Conservation (phyloP, 2,329 filamentous ascomycete species). For the Corinectria fuckeliana region DNA sequence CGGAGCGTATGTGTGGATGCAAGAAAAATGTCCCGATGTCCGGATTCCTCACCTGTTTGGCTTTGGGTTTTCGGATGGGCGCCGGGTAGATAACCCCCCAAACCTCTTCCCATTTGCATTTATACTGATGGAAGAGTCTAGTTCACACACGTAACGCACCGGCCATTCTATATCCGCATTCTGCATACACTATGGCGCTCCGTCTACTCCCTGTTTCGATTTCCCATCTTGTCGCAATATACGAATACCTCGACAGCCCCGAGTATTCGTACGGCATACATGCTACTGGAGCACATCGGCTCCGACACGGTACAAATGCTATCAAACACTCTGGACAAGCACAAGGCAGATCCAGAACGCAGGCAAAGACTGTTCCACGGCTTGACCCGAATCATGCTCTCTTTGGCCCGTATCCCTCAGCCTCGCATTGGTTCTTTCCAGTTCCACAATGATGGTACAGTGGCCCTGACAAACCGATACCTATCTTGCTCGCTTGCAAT, state of each 20-base stretch:
- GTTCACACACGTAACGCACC: slow-evolving; percentile 21
- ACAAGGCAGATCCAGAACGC: slow-evolving; percentile 15
- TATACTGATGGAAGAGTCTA: slow-evolving; percentile 1
- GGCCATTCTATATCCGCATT: slow-evolving; percentile 10
- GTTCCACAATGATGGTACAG: slow-evolving; percentile 36
- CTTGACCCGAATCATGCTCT: slow-evolving; percentile 31
- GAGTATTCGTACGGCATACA: slow-evolving; percentile 22
- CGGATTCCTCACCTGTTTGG: too few species aligned
- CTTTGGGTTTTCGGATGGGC: slow-evolving; percentile 2
- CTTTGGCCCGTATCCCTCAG: slow-evolving; percentile 26
- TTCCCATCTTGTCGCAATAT: slow-evolving; percentile 26
- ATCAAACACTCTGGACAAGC: slow-evolving; percentile 26
- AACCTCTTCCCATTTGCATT: neutral
- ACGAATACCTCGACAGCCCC: slow-evolving; percentile 6
- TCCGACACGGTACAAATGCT: slow-evolving; percentile 31
- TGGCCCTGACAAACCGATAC: slow-evolving; percentile 39
- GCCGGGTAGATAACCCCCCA: neutral
- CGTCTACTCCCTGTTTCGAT: slow-evolving; percentile 16
- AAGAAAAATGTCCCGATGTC: too few species aligned
- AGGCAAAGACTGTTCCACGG: slow-evolving; percentile 24
- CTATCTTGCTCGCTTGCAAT: slow-evolving; percentile 25
- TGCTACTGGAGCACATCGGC: slow-evolving; percentile 33
- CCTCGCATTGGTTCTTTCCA: slow-evolving; percentile 30
- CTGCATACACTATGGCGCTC: slow-evolving; percentile 4
- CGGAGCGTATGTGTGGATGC: too few species aligned